Evolutionary conservation across 1,284 basidiomycete species (phyloP).

Genomic region (Volvariella surrecta): DNA sequence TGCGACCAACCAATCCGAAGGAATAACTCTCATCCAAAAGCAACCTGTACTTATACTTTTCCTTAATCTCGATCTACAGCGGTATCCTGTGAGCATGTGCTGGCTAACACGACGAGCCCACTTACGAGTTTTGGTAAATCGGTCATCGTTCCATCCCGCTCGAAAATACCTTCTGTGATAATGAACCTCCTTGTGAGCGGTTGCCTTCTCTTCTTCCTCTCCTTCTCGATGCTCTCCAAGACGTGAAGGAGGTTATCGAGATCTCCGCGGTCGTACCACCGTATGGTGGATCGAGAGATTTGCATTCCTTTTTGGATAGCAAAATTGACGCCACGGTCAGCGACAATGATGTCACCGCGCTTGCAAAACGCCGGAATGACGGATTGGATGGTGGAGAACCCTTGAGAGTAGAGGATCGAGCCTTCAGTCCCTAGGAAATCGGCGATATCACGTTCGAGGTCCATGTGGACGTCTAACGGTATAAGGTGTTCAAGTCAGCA

Average conservation of each 20-base stretch:
- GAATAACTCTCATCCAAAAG: constrained; percentile 94
- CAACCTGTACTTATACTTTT: constrained; percentile 92
- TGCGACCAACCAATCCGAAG: constrained; percentile 88
- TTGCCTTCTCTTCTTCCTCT: constrained; percentile 74
- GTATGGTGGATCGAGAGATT: constrained; percentile 86
- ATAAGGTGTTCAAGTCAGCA: constrained; percentile 1
- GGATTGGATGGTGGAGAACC: constrained; percentile 87
- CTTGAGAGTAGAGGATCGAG: constrained; percentile 92
- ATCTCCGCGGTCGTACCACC: constrained; percentile 97
- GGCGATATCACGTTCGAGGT: constrained; percentile 84
- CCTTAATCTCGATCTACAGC: constrained; percentile 82
- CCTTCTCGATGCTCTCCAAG: constrained; percentile 77
- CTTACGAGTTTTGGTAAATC: constrained; percentile 87
- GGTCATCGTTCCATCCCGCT: constrained; percentile 87
- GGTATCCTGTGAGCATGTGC: background rate
- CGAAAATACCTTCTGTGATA: constrained; percentile 95
- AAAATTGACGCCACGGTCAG: constrained; percentile 91
- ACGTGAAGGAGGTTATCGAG: constrained; percentile 87
- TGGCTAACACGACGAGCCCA: no score
- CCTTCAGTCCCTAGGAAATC: constrained; percentile 87
- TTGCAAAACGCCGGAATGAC: constrained; percentile 98
- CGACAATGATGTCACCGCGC: constrained; percentile 97
- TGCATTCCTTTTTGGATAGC: constrained; percentile 97
- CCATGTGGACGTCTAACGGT: constrained; percentile 78
- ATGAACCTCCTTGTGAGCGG: constrained; percentile 92